phyloP scores from a whole-genome alignment of 345 rosid genomes.

The Pistacia vera region DNA sequence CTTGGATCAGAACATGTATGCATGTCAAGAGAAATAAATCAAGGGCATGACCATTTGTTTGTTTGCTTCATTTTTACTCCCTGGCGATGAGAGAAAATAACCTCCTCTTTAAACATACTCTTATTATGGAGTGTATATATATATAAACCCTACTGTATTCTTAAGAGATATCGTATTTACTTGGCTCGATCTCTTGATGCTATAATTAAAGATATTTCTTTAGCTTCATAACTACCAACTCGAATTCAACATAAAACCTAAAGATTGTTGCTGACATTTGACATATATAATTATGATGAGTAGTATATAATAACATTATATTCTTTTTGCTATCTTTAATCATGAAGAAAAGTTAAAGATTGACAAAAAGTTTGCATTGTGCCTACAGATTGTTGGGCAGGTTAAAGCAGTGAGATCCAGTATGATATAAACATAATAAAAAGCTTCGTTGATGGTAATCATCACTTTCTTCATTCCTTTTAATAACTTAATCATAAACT shows the following conservation, averaged over 20 bases:
- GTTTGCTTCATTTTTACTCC: too few species aligned
- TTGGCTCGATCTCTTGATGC: too few species aligned
- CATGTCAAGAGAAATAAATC: too few species aligned
- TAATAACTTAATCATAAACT: constrained; percentile 21
- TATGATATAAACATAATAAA: neutral
- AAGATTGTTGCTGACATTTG: too few species aligned
- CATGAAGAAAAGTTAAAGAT: constrained; percentile 22
- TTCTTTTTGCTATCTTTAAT: constrained; percentile 14
- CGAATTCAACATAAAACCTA: neutral
- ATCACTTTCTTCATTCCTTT: constrained; percentile 15
- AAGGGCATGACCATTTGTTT: too few species aligned
- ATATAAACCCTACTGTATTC: too few species aligned
- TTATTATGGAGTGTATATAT: too few species aligned
- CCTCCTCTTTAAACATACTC: too few species aligned
- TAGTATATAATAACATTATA: neutral
- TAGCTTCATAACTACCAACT: neutral
- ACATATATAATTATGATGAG: neutral
- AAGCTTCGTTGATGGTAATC: constrained; percentile 21
- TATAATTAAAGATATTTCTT: neutral
- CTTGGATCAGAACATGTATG: too few species aligned
- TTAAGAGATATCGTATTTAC: too few species aligned
- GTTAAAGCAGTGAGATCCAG: constrained; percentile 1
- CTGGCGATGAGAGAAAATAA: too few species aligned
- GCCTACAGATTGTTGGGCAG: constrained; percentile 23
- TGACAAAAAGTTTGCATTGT: constrained; percentile 24